A percentile compares a stretch with the other conserved stretches of the same genome.
Conservation (phyloP, 2,329 filamentous ascomycete genomes). For the Alternaria gaisen region DNA sequence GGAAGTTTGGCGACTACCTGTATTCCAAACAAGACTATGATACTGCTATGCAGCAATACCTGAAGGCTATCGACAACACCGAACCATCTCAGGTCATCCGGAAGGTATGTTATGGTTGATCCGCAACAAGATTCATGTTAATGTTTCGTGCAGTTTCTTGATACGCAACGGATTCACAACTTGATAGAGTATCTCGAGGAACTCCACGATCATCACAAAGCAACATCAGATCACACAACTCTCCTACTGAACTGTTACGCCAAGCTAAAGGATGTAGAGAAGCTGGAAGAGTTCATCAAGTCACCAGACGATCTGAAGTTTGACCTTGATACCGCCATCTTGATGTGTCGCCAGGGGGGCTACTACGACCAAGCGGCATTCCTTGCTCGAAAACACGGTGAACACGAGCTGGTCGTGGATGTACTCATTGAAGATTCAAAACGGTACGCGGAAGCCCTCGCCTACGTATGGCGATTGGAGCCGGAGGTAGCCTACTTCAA, state of each 20-base stretch:
- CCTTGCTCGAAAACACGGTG: slow-evolving; percentile 90
- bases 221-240: slow-evolving; percentile 94
- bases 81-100: slow-evolving; percentile 96
- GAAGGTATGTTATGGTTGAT: slow-evolving; percentile 64
- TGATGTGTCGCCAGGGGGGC: slow-evolving; percentile 95
- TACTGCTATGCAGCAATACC: slow-evolving; percentile 98
- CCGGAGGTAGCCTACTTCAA: slow-evolving; percentile 82
- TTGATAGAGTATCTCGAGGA: slow-evolving; percentile 97
- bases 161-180: slow-evolving; percentile 97
- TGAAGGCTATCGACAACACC: slow-evolving; percentile 93
- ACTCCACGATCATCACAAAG: slow-evolving; percentile 90
- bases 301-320: slow-evolving; percentile 94
- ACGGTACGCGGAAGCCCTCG: slow-evolving; percentile 84
- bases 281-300: slow-evolving; percentile 96
- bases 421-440: slow-evolving; percentile 96
- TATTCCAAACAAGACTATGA: slow-evolving; percentile 97
- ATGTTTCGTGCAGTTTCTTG: slow-evolving; percentile 72
- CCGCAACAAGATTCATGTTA: slow-evolving; percentile 6
- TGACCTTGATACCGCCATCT: slow-evolving; percentile 94
- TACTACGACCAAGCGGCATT: slow-evolving; percentile 98
- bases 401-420: slow-evolving; percentile 92
- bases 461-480: slow-evolving; percentile 90
- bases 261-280: slow-evolving; percentile 95
- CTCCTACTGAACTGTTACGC: slow-evolving; percentile 96
- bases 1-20: slow-evolving; percentile 91